Base-by-base conservation (phyloP, 208 protist genomes). In the Strigomonas galati region DNA sequence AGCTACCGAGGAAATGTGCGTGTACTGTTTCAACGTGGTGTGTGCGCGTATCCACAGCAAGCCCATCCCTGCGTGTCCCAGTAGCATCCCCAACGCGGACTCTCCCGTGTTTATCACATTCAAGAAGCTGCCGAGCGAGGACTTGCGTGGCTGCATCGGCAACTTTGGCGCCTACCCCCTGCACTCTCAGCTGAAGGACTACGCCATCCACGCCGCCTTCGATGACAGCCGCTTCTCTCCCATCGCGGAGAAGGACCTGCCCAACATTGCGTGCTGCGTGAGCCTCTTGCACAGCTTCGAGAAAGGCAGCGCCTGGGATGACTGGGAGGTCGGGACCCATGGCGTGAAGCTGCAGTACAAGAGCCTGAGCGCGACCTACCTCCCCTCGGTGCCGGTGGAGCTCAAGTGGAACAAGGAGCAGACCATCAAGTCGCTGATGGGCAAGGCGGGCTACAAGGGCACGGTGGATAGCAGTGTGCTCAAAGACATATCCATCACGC, bases 211-310 rank as follows among this genome's bases (percentile, higher is more conserved):
- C 19, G 76, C 90, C 6, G 79, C 90, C 19, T 86, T 91, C 65
- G 61, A 93, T 17, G 90, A 96, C 67, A 79, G 63, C 14, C 82
- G 90, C 31, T 96, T 96, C 57, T 54, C 62, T 12, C 85, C 89
- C 46, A 78, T 95, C 46, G 63, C 51, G 40, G 63, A 79, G 57
- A 63, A 52, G 27, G 90, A 96, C 59, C 78, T 96, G 59, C 74
- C 79, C 30, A 71, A 53, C 32, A 67, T 96, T 31, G 52, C 56
- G 57, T 96, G 90, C 75, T 82, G 80, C 32, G 89, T 96, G 30
- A 92, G 87, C 48, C 65, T 96, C 9, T 72, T 96, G 35, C 85
- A 92, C 75, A 83, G 69, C 44, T 96, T 94, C 65, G 90, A 96
- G 71, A 59, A 68, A 35, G 87, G 81, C 40, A 24, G 44, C 19